Conservation (phyloP, 108 stramenopile species). For the Pinguiococcus pyrenoidosus region DNA sequence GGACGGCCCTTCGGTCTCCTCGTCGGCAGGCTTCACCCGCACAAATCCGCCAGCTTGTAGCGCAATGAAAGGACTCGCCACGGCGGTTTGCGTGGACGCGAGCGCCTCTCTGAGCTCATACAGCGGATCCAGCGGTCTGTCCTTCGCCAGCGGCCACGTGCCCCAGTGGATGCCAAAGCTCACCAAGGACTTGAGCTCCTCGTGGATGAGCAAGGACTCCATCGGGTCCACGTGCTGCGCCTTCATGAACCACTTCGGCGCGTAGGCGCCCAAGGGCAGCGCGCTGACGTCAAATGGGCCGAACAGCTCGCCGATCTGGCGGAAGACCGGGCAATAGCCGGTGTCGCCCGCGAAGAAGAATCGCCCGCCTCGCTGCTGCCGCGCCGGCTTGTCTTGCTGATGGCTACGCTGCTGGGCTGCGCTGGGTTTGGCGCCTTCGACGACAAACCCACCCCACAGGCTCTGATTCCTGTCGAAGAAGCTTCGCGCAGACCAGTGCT, state of each 20-base stretch:
- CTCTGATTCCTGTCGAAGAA: slow-evolving; percentile 67
- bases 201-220: slow-evolving; percentile 67
- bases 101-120: too few species aligned
- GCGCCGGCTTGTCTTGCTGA: too few species aligned
- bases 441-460: slow-evolving; percentile 71
- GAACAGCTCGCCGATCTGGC: slow-evolving; percentile 16
- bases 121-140: slow-evolving; percentile 41
- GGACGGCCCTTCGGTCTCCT: too few species aligned
- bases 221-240: slow-evolving; percentile 62
- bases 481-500: slow-evolving; percentile 74
- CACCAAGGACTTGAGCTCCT: slow-evolving; percentile 39
- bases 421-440: slow-evolving; percentile 15
- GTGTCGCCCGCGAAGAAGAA: slow-evolving; percentile 76
- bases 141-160: slow-evolving; percentile 64
- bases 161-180: slow-evolving; percentile 82
- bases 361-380: neutral
- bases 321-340: slow-evolving; percentile 33
- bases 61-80: too few species aligned
- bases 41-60: too few species aligned
- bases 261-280: slow-evolving; percentile 86
- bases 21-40: too few species aligned
- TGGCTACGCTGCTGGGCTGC: too few species aligned
- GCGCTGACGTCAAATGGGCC: slow-evolving; percentile 34
- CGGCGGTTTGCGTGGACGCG: too few species aligned
- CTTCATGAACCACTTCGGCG: slow-evolving; percentile 68